phyloP scores from a whole-genome alignment of 2,329 filamentous ascomycete species.

The Alternaria sp. region DNA sequence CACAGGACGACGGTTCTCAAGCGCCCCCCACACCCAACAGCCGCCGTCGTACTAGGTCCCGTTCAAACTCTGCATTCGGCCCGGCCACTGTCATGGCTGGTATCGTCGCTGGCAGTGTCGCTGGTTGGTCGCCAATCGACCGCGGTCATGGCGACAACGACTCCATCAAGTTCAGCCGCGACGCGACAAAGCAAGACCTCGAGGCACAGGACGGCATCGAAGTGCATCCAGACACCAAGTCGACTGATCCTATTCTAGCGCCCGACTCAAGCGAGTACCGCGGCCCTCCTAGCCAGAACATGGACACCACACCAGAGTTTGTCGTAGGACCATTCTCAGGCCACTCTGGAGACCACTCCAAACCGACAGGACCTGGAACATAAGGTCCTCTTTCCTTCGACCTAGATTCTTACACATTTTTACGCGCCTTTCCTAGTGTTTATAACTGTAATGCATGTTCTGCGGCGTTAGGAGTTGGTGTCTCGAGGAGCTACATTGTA shows the following conservation, averaged over 20 bases:
- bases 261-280: slow-evolving; percentile 51
- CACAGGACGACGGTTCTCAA: slow-evolving; percentile 50
- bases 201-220: slow-evolving; percentile 56
- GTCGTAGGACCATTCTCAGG: slow-evolving; percentile 53
- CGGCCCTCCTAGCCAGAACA: slow-evolving; percentile 55
- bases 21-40: slow-evolving; percentile 62
- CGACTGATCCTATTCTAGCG: slow-evolving; percentile 57
- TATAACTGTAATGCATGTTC: slow-evolving; percentile 13
- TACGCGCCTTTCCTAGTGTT: slow-evolving; percentile 6
- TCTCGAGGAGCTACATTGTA: slow-evolving; percentile 7
- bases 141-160: slow-evolving; percentile 53
- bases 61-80: slow-evolving; percentile 76
- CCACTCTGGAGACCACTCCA: slow-evolving; percentile 31
- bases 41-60: slow-evolving; percentile 68
- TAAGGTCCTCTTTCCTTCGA: neutral
- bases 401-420: neutral
- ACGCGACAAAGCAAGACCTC: slow-evolving; percentile 49
- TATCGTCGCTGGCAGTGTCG: slow-evolving; percentile 78
- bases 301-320: slow-evolving; percentile 56
- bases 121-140: slow-evolving; percentile 77
- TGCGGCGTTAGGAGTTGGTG: slow-evolving; percentile 12
- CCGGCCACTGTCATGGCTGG: slow-evolving; percentile 84
- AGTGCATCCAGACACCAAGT: slow-evolving; percentile 59
- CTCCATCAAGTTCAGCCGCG: slow-evolving; percentile 50
- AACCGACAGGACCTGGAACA: slow-evolving; percentile 12